Evolutionary conservation across 495 filamentous ascomycete genomes (phyloP), one percentile per base, ranked within the genome.

Genomic region (Hypoxylon fragiforme): DNA sequence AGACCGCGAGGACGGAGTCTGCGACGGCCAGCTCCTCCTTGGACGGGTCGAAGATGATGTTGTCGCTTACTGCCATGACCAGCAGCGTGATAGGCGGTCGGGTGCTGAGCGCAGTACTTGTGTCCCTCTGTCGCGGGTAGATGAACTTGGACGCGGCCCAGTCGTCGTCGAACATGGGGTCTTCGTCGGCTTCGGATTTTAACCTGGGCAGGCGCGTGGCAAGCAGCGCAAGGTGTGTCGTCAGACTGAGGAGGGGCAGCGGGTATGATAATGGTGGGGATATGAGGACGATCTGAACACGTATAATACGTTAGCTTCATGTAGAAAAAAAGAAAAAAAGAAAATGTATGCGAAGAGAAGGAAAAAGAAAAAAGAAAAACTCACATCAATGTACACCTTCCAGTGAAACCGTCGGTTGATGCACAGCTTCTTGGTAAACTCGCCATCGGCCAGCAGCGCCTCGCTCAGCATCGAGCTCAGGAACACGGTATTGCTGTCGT

Each of bases 141-240:
- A 99, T 77, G 42, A 85, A 82, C 31, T 82, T 70, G 1, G 91
- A 82, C 26, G 85, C 88, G 28, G 85, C 88, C 95, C 95, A 99
- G 72, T 99, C 94, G 73, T 99, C 95, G 76, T 96, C 87, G 76
- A 99, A 97, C 62, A 96, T 84, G 1, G 95, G 95, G 63, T 99
- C 95, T 73, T 99, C 94, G 66, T 95, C 91, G 45, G 78, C 78
- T 63, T 91, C 84, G 16, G 90, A 95, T 65, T 89, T 88, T 16
- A 95, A 75, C 22, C 85, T 81, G 13, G 94, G 94, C 2, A 97
- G 82, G 48, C 87, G 86, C 5, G 92, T 90, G 32, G 87, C 83
- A 40, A 96, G 85, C 21, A 99, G 88, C n/a, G 94, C 94, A 52
- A 99, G 87, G 70, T 97, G 91, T 2, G 90, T 95, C 1, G 94